Conservation (phyloP, 2,329 filamentous ascomycete species). For the Colletotrichum lupini region DNA sequence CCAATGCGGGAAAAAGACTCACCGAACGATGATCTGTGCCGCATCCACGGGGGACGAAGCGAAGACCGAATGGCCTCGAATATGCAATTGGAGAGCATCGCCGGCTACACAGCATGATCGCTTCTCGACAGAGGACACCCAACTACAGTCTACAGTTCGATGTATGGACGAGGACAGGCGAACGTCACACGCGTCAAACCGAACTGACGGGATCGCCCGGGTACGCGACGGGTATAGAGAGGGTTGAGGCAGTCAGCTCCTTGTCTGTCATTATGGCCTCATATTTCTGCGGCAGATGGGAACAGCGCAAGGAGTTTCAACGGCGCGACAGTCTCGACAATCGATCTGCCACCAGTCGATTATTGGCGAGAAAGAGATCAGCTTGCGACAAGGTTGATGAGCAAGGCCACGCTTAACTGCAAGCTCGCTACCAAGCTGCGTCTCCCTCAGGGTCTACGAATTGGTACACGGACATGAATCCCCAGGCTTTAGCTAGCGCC, state of each 20-base stretch:
- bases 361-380: slow-evolving; percentile 8
- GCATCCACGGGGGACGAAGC: neutral
- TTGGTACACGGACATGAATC: neutral
- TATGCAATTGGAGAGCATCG: slow-evolving; percentile 11
- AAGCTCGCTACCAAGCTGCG: slow-evolving; percentile 22
- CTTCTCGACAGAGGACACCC: neutral
- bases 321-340: neutral
- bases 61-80: neutral
- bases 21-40: neutral
- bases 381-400: slow-evolving; percentile 12
- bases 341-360: neutral
- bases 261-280: slow-evolving; percentile 16
- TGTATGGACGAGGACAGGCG: neutral
- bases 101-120: neutral
- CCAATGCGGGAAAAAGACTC: slow-evolving; percentile 7
- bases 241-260: neutral
- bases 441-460: neutral
- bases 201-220: slow-evolving; percentile 15
- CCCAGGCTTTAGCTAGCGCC: neutral
- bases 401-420: slow-evolving; percentile 11
- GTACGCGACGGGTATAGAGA: neutral
- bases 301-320: neutral
- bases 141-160: neutral
- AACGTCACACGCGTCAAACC: neutral
- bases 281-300: neutral